Percentiles rank a stretch among this genome's conserved stretches.
phyloP scores from a whole-genome alignment of 2,329 filamentous ascomycete species.

The Sclerotinia nivalis region DNA sequence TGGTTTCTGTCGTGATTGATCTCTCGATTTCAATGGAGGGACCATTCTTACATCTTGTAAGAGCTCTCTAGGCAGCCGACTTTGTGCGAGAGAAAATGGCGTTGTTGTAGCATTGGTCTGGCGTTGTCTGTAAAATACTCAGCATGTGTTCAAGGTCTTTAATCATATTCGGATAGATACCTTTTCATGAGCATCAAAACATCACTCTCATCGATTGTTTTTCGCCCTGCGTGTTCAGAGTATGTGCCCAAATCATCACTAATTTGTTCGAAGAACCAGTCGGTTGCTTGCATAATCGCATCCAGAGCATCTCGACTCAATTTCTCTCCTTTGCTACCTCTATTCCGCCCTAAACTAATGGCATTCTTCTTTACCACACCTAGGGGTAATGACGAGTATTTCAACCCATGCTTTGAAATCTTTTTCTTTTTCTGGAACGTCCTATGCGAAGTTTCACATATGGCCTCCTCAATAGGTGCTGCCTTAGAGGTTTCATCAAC shows the following conservation, averaged over 20 bases:
- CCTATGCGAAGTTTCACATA: not conserved
- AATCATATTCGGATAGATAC: slow-evolving; percentile 48
- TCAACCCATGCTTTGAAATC: slow-evolving; percentile 69
- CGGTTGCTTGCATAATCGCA: slow-evolving; percentile 76
- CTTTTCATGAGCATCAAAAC: slow-evolving; percentile 79
- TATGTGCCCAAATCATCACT: slow-evolving; percentile 79
- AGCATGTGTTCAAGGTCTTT: slow-evolving; percentile 30
- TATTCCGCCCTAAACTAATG: slow-evolving; percentile 67
- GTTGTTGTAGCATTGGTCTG: slow-evolving; percentile 71
- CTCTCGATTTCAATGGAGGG: slow-evolving; percentile 52
- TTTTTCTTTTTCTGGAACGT: slow-evolving; percentile 47
- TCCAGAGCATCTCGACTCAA: slow-evolving; percentile 72
- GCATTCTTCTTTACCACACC: slow-evolving; percentile 73
- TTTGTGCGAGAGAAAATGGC: slow-evolving; percentile 81
- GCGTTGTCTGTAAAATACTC: slow-evolving; percentile 65
- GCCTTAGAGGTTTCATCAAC: not conserved
- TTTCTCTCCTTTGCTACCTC: slow-evolving; percentile 65
- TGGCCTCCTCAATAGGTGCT: not conserved
- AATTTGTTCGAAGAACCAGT: slow-evolving; percentile 90
- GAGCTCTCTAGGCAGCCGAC: slow-evolving; percentile 77
- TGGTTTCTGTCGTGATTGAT: not conserved
- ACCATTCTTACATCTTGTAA: slow-evolving; percentile 79
- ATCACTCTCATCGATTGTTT: slow-evolving; percentile 83
- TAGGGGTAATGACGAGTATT: slow-evolving; percentile 73
- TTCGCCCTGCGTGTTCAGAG: slow-evolving; percentile 77